A percentile compares a stretch with the other conserved stretches of the same genome.
These are phyloP conservation scores for Brassica napus DNA, from an alignment of 345 rosid genomes.

Conservation along the genomic window DNA sequence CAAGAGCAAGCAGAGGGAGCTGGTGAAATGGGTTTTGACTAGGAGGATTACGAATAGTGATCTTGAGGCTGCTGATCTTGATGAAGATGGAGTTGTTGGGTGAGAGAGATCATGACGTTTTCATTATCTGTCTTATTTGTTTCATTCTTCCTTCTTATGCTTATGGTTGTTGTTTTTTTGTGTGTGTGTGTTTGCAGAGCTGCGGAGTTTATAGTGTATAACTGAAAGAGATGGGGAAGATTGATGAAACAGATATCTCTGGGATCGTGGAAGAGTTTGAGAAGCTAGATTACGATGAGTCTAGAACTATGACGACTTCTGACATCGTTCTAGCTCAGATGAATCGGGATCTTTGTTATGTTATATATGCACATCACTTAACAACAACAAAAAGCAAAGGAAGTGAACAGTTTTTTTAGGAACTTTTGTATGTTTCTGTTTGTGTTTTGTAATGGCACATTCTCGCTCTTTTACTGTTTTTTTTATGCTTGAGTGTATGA, in stretches of 20 bases:
- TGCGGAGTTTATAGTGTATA: conserved; percentile 64
- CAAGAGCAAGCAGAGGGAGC: too few relatives aligned
- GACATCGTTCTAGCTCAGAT: conserved; percentile 35
- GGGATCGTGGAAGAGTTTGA: conserved; percentile 66
- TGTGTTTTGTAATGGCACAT: conserved; percentile 12
- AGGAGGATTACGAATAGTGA: conserved; percentile 57
- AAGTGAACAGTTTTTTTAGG: not conserved
- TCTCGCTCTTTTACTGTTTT: conserved; percentile 8
- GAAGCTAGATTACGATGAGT: conserved; percentile 63
- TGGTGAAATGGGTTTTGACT: not conserved
- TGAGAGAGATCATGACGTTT: conserved; percentile 36
- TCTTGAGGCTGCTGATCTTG: conserved; percentile 85
- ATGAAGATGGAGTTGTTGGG: conserved; percentile 69
- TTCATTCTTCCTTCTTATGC: not conserved
- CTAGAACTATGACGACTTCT: conserved; percentile 33
- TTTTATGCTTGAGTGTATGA: not conserved
- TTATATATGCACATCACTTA: not conserved
- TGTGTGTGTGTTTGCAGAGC: conserved; percentile 31
- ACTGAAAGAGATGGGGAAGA: conserved; percentile 92
- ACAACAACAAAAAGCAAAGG: not conserved
- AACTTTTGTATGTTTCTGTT: not conserved
- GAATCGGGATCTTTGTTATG: not conserved
- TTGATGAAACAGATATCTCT: conserved; percentile 63
- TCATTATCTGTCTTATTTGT: not conserved
- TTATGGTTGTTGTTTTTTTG: not conserved